A percentile compares a stretch with the other conserved stretches of the same genome.
phyloP scores from a whole-genome alignment of 2,329 filamentous ascomycete species.

The Aspergillus alliaceus region DNA sequence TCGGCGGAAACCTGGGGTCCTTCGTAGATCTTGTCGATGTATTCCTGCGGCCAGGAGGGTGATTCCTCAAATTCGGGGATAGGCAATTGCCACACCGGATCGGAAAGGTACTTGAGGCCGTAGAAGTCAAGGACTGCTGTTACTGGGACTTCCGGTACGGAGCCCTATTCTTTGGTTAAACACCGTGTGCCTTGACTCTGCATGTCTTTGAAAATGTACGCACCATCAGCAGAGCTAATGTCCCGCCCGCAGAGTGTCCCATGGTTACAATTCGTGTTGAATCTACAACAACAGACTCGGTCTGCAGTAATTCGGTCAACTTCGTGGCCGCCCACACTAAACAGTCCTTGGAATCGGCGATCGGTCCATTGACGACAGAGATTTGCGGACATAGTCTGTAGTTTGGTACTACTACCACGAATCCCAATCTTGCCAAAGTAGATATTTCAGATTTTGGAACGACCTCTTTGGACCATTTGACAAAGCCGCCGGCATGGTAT shows the following conservation, averaged over 20 bases:
- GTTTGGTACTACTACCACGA: not conserved
- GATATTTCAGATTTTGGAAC: not conserved
- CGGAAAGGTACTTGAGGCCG: not conserved
- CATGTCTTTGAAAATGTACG: not conserved
- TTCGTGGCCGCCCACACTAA: not conserved
- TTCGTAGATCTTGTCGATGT: not conserved
- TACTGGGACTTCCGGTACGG: not conserved
- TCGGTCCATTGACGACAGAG: not conserved
- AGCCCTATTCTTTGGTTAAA: not conserved
- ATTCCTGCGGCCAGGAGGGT: not conserved
- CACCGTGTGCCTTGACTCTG: not conserved
- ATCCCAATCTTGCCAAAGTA: not conserved
- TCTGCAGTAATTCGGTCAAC: not conserved
- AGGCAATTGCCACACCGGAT: not conserved
- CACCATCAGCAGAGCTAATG: not conserved
- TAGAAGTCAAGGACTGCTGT: not conserved
- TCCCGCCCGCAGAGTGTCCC: not conserved
- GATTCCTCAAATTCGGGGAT: not conserved
- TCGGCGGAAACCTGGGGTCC: not conserved
- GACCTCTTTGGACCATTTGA: not conserved
- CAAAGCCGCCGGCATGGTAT: not conserved
- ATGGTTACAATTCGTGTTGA: not conserved
- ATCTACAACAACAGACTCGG: not conserved
- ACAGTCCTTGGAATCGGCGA: not conserved
- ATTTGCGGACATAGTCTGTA: not conserved